These are phyloP conservation scores for Camelina hispida DNA, from an alignment of 345 rosid species.

Conservation along the genomic window DNA sequence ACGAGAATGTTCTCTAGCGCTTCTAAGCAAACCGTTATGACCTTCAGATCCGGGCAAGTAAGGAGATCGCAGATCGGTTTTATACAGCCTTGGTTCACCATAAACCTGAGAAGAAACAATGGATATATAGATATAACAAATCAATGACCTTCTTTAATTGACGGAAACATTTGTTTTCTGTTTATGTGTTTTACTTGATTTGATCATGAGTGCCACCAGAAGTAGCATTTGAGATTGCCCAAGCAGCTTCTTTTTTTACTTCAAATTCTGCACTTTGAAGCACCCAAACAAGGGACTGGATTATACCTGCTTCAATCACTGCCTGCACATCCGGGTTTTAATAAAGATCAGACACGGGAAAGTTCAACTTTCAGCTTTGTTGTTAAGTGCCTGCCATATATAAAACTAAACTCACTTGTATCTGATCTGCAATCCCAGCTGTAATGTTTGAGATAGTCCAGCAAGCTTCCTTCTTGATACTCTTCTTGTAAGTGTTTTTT, in stretches of 20 bases:
- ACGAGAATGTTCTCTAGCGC: constrained; percentile 77
- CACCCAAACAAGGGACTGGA: constrained; percentile 59
- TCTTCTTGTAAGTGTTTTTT: constrained; percentile 66
- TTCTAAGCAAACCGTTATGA: constrained; percentile 72
- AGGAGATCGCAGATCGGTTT: constrained; percentile 81
- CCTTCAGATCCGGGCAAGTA: constrained; percentile 74
- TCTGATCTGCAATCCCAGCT: constrained; percentile 64
- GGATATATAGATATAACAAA: no score
- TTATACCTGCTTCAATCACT: constrained; percentile 66
- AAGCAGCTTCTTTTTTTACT: constrained; percentile 86
- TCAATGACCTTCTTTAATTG: background rate
- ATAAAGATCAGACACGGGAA: background rate
- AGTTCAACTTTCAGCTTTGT: background rate
- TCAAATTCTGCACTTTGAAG: constrained; percentile 78
- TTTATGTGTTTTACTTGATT: constrained; percentile 57
- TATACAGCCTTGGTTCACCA: constrained; percentile 76
- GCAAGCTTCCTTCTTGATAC: constrained; percentile 91
- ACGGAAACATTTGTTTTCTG: background rate
- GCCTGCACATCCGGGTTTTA: constrained; percentile 48
- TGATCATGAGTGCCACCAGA: constrained; percentile 78
- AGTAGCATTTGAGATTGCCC: constrained; percentile 84
- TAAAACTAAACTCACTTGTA: constrained; percentile 44
- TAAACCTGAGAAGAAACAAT: constrained; percentile 44
- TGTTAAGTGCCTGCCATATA: background rate
- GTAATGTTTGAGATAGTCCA: constrained; percentile 93